A percentile compares a stretch with the other conserved stretches of the same genome.
Conservation (phyloP, 2,329 filamentous ascomycete species). For the Xylogone sp. region DNA sequence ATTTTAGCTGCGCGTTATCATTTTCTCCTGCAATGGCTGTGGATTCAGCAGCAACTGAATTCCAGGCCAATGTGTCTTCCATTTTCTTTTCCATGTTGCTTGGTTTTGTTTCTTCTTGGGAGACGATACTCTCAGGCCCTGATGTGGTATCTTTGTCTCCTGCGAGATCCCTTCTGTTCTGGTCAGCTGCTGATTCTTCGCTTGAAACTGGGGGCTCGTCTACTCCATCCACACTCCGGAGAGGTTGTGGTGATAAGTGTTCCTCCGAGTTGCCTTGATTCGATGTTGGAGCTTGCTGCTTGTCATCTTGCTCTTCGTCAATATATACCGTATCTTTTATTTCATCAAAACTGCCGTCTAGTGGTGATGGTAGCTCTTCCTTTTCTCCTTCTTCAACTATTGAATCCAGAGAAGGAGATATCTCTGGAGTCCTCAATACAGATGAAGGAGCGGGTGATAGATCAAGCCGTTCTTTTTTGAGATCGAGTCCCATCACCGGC, state of each 20-base stretch:
- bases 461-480: constrained; percentile 1
- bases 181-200: neutral
- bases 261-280: neutral
- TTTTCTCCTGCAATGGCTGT: constrained; percentile 16
- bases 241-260: neutral
- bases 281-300: neutral
- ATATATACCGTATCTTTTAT: neutral
- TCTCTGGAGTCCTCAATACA: constrained; percentile 9
- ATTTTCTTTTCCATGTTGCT: constrained; percentile 3
- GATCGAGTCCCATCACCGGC: constrained; percentile 13
- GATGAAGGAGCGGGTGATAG: constrained; percentile 7
- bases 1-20: constrained; percentile 13
- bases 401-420: constrained; percentile 17
- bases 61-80: neutral
- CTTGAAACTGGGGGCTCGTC: neutral
- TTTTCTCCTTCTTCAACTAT: constrained; percentile 18
- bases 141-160: neutral
- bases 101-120: constrained; percentile 17
- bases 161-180: neutral
- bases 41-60: constrained; percentile 14
- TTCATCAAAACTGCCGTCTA: neutral
- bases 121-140: constrained; percentile 17
- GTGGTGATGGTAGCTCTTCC: constrained; percentile 4
- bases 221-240: neutral
- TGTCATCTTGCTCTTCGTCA: neutral